phyloP scores from a whole-genome alignment of 2,329 filamentous ascomycete species.

The Ascosphaera apis region DNA sequence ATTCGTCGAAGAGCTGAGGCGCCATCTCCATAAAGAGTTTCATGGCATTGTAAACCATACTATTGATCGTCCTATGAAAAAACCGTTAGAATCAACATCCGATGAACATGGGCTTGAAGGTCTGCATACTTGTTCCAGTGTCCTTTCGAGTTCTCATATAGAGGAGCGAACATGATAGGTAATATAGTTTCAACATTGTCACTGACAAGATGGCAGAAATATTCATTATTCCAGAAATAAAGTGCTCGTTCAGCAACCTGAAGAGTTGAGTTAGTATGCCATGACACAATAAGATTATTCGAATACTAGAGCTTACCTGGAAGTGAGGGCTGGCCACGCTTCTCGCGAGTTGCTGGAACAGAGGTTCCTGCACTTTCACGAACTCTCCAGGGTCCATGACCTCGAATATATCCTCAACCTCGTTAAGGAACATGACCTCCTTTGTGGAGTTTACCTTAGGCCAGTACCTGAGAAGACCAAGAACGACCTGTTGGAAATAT shows the following conservation, averaged over 20 bases:
- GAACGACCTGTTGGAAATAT: slow-evolving; percentile 43
- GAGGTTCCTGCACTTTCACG: slow-evolving; percentile 89
- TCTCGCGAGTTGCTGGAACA: slow-evolving; percentile 94
- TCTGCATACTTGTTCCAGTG: slow-evolving; percentile 80
- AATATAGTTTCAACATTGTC: slow-evolving; percentile 97
- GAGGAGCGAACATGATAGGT: slow-evolving; percentile 95
- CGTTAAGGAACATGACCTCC: slow-evolving; percentile 98
- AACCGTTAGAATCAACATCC: slow-evolving; percentile 13
- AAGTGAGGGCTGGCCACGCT: slow-evolving; percentile 97
- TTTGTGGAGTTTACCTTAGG: slow-evolving; percentile 99
- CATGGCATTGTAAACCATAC: slow-evolving; percentile 99
- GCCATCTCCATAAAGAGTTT: slow-evolving; percentile 99
- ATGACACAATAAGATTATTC: no score
- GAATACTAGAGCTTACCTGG: slow-evolving; percentile 49
- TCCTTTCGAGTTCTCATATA: slow-evolving; percentile 97
- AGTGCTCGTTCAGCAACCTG: slow-evolving; percentile 81
- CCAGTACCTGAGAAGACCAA: slow-evolving; percentile 90
- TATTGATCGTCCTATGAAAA: slow-evolving; percentile 68
- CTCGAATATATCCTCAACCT: slow-evolving; percentile 98
- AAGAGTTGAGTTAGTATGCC: slow-evolving; percentile 5
- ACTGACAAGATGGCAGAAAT: slow-evolving; percentile 97
- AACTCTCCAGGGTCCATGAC: slow-evolving; percentile 99
- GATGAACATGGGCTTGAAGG: neutral
- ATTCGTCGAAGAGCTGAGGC: slow-evolving; percentile 93
- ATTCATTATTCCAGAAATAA: slow-evolving; percentile 99